A percentile compares a stretch with the other conserved stretches of the same genome.
These are phyloP conservation scores for Penicillium riverlandense DNA, from an alignment of 495 filamentous ascomycete genomes.

Conservation along the genomic window DNA sequence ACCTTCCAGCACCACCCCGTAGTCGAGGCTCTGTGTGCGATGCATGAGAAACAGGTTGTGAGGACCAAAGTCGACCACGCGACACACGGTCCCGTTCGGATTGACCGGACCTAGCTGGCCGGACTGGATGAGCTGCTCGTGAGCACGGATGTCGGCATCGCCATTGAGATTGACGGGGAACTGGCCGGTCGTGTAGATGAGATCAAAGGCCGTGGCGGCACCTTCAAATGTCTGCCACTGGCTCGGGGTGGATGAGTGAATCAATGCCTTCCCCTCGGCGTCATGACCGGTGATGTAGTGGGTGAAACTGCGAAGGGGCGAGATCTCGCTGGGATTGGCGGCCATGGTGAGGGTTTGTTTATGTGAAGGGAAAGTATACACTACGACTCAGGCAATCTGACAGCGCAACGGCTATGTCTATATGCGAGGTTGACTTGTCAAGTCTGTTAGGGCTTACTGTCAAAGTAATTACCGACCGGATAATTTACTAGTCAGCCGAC, in stretches of 20 bases:
- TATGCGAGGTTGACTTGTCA: too few species aligned
- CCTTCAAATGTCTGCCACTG: conserved; percentile 14
- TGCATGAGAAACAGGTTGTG: conserved; percentile 59
- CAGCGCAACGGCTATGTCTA: too few species aligned
- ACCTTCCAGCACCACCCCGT: conserved; percentile 72
- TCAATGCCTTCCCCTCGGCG: conserved; percentile 21
- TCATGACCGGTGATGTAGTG: conserved; percentile 37
- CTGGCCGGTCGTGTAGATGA: conserved; percentile 44
- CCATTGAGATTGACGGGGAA: conserved; percentile 48
- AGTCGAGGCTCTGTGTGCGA: conserved; percentile 66
- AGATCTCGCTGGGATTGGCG: conserved; percentile 14
- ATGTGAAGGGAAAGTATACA: not conserved
- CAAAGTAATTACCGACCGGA: too few species aligned
- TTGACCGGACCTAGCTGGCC: conserved; percentile 40
- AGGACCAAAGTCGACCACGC: conserved; percentile 60
- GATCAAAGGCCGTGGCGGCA: conserved; percentile 19
- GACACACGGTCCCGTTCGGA: conserved; percentile 43
- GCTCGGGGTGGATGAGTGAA: conserved; percentile 15
- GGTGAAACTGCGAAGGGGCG: conserved; percentile 24
- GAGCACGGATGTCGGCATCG: conserved; percentile 39
- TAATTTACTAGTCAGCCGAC: too few species aligned
- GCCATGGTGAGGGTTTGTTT: not conserved
- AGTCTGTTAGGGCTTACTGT: too few species aligned
- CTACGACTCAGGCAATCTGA: too few species aligned
- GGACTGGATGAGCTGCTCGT: conserved; percentile 25